A percentile compares a stretch with the other conserved stretches of the same genome.
These are phyloP conservation scores for Serendipita sp. DNA, from an alignment of 768 basidiomycete genomes.

Conservation along the genomic window DNA sequence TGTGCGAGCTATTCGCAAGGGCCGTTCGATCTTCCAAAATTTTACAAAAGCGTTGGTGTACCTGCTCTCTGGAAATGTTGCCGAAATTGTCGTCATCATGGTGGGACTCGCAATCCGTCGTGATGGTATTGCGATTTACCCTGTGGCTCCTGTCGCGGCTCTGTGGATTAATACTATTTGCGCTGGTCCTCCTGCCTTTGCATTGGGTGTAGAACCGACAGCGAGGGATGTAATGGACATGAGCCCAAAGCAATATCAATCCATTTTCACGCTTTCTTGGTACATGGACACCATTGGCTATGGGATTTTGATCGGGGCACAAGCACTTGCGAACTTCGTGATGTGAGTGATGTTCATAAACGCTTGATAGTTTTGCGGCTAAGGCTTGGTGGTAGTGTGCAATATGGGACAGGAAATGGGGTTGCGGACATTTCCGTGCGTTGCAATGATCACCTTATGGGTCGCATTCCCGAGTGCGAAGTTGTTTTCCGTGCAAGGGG, in stretches of 20 bases:
- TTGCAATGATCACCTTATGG: conserved; percentile 1
- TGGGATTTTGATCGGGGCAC: conserved; percentile 21
- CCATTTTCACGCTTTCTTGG: conserved; percentile 23
- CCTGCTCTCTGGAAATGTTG: conserved; percentile 36
- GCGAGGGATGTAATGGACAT: conserved; percentile 33
- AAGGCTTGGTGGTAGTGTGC: conserved; percentile 12
- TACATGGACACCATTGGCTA: conserved; percentile 22
- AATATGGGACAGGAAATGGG: conserved; percentile 19
- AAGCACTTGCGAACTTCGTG: conserved; percentile 21
- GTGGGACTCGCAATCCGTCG: conserved; percentile 42
- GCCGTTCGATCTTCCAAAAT: conserved; percentile 42
- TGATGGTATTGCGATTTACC: conserved; percentile 34
- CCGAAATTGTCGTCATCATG: conserved; percentile 36
- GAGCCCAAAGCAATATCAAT: conserved; percentile 19
- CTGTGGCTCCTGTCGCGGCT: conserved; percentile 35
- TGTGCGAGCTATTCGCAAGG: conserved; percentile 46
- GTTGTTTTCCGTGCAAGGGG: conserved; percentile 24
- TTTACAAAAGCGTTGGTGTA: conserved; percentile 41
- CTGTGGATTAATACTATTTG: conserved; percentile 39
- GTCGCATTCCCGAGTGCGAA: conserved; percentile 12
- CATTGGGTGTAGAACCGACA: conserved; percentile 36
- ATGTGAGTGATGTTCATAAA: conserved; percentile 20
- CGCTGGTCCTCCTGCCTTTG: conserved; percentile 35
- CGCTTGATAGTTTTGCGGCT: neutral
- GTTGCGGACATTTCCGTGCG: conserved; percentile 17